Conservation (phyloP, 768 basidiomycete genomes). For the Psilocybe sp. region DNA sequence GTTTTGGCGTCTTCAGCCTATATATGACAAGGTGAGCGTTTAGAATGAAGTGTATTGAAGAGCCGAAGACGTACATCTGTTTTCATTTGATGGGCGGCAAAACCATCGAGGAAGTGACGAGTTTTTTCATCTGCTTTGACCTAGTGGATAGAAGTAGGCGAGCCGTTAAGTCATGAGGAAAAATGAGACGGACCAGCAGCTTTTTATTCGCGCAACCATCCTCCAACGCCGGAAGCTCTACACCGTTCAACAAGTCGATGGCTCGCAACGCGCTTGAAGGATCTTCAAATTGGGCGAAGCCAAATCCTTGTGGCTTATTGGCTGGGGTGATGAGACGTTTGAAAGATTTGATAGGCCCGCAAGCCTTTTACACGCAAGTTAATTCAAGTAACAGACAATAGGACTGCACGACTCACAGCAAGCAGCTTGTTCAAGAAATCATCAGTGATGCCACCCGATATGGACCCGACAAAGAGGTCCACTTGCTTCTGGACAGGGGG, state of each 20-base stretch:
- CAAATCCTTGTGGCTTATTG: constrained; percentile 94
- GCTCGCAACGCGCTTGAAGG: constrained; percentile 87
- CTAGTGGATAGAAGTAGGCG: constrained; percentile 47
- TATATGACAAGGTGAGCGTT: constrained; percentile 4
- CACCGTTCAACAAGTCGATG: constrained; percentile 43
- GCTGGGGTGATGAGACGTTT: constrained; percentile 91
- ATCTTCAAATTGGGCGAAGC: constrained; percentile 94
- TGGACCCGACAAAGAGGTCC: constrained; percentile 89
- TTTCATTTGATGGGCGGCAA: constrained; percentile 71
- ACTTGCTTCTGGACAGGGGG: constrained; percentile 70
- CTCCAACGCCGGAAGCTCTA: constrained; percentile 52
- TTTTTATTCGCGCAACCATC: constrained; percentile 53
- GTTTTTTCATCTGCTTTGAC: constrained; percentile 98
- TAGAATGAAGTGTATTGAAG: not conserved
- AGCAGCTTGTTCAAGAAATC: constrained; percentile 76
- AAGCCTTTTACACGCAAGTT: constrained; percentile 55
- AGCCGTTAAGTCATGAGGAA: constrained; percentile 38
- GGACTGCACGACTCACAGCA: constrained; percentile 43
- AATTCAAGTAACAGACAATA: not conserved
- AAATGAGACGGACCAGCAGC: constrained; percentile 55
- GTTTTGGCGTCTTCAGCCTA: constrained; percentile 72
- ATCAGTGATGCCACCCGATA: constrained; percentile 91
- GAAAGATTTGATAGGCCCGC: constrained; percentile 86
- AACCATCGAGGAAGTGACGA: constrained; percentile 81
- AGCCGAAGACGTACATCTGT: constrained; percentile 63